Evolutionary conservation across 495 filamentous ascomycete genomes (phyloP), one percentile per base, ranked within the genome.

Genomic region (Xylaria venustula): DNA sequence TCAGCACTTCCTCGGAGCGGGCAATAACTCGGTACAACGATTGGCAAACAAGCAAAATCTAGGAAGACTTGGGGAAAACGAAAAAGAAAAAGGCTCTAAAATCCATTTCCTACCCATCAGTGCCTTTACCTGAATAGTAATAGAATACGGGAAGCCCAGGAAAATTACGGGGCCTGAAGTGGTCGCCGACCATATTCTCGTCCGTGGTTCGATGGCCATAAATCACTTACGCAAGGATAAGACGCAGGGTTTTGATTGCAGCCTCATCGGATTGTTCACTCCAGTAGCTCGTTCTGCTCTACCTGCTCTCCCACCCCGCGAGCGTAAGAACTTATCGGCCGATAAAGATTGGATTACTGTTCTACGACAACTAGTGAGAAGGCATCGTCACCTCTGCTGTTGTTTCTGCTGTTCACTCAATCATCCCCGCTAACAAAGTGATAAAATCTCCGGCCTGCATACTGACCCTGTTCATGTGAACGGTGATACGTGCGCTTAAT

Each of bases 221-320:
- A 48, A 61, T 48, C 50, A 54, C 49, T 54, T 49, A 41, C 47
- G 40, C 58, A 54, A 54, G 58, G 58, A 54, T 61, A 42, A 36
- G 49, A 49, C 54, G 47, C 58, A 61, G 9, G 50, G n/a, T 30
- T 54, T 61, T 54, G 42, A 58, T 58, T 58, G 30, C 54, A 58
- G 54, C 54, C 54, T 58, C 54, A 48, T 26, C 32, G 37, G 20
- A 58, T 49, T 11, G 30, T 34, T 34, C 30, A 34, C 30, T 34
- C 5, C 30, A 34, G 30, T 34, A 34, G 30, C 30, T 5, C 5
- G 30, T 34, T 5, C 5, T 34, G 5, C 30, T 5, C 11, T 34
- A 34, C n/a, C n/a, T n/a, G n/a, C n/a, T n/a, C n/a, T n/a, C n/a
- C n/a, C n/a, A n/a, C n/a, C n/a, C n/a, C n/a, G n/a, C n/a, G n/a